Evolutionary conservation across 352 stramenopile species (phyloP), one percentile per base, ranked within the genome.

Genomic region (Phytophthora multivora): DNA sequence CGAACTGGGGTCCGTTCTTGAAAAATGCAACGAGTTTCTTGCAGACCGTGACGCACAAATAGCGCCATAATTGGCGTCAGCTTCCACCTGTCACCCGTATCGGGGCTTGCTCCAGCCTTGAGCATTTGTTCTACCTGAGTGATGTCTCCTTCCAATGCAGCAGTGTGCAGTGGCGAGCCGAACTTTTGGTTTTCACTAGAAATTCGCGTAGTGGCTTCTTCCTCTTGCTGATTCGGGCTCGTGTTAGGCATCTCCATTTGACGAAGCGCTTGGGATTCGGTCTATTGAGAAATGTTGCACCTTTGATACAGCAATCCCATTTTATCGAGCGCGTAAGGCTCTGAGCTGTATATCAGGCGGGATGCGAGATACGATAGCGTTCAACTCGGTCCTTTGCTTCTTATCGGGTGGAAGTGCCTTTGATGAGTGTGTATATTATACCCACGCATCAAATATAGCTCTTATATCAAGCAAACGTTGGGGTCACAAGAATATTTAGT

Each of bases 41-140:
- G 36, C 11, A 74, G n/a, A 11, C 45, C 53, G n/a, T 54, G 47
- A 0, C 60, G 66, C 51, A 74, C 31, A 7, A 70, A 48, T 16
- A 43, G 25, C 39, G 68, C 23, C 66, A 74, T 71, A 19, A 63
- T 46, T 2, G 66, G 55, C 19, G 66, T 74, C 31, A 71, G 35
- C 7, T 18, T 57, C 21, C 45, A 43, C 2, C 64, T 41, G 42
- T 71, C 66, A 15, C 18, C 13, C 25, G 55, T 48, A 49, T 74
- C 60, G 13, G 66, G 61, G 36, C 46, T 39, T 19, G 65, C 52
- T 3, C 48, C 59, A 13, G 18, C 38, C 18, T 66, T 31, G 12
- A 75, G 55, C n/a, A 67, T 30, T 31, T 67, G 42, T 18, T 31
- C 23, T 23, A 62, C 25, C 7, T 71, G 35, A 4, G 40, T 2